Evolutionary conservation across 352 stramenopile species (phyloP), one percentile per base, ranked within the genome.

Genomic region (Phytophthora sp.): DNA sequence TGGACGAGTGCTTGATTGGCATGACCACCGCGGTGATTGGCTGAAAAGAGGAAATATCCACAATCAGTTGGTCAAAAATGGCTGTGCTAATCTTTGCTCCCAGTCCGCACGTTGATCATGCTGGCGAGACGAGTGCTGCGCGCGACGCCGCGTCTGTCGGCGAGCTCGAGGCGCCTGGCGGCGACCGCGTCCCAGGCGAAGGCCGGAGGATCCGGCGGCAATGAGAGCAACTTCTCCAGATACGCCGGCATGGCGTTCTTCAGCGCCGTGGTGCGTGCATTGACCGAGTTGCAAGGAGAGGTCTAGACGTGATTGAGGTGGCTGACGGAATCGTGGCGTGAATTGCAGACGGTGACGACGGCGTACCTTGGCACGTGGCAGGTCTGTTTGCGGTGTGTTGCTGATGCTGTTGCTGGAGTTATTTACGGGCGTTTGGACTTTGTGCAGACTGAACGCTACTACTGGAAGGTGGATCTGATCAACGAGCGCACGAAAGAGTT

Each of bases 381-480:
- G 82, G 84, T 88, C 43, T 15, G 42, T 9, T 42, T 4, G 88
- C 96, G 82, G 84, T 88, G 45, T 15, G 42, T 9, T 42, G 2
- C 18, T 2, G 48, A 34, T 42, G 23, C 1, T 43, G 30, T 28
- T 42, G 20, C 15, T 53, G 18, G 4, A 30, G 15, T 27, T 24
- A 32, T 43, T 15, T 41, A 44, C 60, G 37, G 43, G 10, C 39
- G 20, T 17, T 35, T 50, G 18, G 21, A 50, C 34, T 49, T 28
- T 66, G 41, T 73, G 43, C 48, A 96, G 87, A 92, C 74, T 15
- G 70, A 94, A 58, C 81, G 89, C 1, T 97, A 97, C 76, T 91
- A 79, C 57, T 97, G 89, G 89, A 97, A 97, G 60, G 72, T 92
- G n/a, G 69, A 89, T 30, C 41, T 97, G 52, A 89, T 96, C 21